A percentile compares a stretch with the other conserved stretches of the same genome.
Evolutionary conservation across 2,329 filamentous ascomycete species (phyloP).

Genomic region (Penicillium palitans): DNA sequence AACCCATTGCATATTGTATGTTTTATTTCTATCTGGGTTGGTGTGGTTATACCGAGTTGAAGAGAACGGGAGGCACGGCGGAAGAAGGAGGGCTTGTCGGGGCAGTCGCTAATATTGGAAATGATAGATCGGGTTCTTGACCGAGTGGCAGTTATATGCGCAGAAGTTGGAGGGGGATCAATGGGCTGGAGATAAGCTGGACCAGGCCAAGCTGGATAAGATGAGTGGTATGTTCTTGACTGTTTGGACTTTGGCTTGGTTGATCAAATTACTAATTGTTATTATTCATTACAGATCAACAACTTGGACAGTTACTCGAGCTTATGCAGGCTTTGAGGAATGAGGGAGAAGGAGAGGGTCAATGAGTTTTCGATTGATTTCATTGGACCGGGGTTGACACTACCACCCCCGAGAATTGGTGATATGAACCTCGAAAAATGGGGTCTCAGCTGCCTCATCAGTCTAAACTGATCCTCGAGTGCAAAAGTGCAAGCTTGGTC

Average conservation of each 20-base stretch:
- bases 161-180: slow-evolving; percentile 84
- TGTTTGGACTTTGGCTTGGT: not conserved
- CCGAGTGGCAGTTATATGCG: slow-evolving; percentile 94
- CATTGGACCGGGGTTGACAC: not conserved
- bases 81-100: not conserved
- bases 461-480: not conserved
- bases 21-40: slow-evolving; percentile 16
- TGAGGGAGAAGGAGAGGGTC: slow-evolving; percentile 38
- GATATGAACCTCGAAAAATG: not conserved
- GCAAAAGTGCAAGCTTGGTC: not conserved
- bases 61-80: not conserved
- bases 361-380: slow-evolving; percentile 22
- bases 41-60: not conserved
- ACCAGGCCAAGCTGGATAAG: slow-evolving; percentile 80
- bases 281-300: slow-evolving; percentile 65
- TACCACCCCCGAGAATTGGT: not conserved
- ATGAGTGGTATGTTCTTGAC: slow-evolving; percentile 73
- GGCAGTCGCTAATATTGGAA: not conserved
- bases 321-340: slow-evolving; percentile 77
- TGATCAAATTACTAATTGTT: not conserved
- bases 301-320: slow-evolving; percentile 90
- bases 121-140: slow-evolving; percentile 83
- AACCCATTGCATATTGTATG: slow-evolving; percentile 88
- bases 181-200: slow-evolving; percentile 83
- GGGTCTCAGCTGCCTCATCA: not conserved